phyloP scores from a whole-genome alignment of 2,329 filamentous ascomycete species.

The Fusarium falciforme region DNA sequence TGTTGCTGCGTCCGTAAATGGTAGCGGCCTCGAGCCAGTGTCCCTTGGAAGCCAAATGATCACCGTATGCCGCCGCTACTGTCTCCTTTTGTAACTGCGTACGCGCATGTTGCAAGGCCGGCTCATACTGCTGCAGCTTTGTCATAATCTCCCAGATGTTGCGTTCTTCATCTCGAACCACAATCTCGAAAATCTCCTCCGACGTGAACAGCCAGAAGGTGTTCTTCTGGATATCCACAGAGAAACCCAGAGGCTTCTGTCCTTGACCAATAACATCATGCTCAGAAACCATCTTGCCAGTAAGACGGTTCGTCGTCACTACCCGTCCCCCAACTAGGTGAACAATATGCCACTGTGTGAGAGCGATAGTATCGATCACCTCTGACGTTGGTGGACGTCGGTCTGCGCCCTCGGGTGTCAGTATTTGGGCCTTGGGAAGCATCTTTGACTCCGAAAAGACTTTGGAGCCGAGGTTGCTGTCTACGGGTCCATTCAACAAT shows the following conservation, averaged over 20 bases:
- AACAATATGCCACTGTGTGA: constrained; percentile 95
- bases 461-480: constrained; percentile 74
- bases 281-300: constrained; percentile 87
- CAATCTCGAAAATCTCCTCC: constrained; percentile 92
- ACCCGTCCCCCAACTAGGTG: constrained; percentile 85
- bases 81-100: constrained; percentile 86
- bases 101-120: constrained; percentile 86
- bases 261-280: constrained; percentile 85
- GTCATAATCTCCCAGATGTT: constrained; percentile 97
- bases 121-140: constrained; percentile 86
- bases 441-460: constrained; percentile 85
- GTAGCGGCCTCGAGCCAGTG: constrained; percentile 87
- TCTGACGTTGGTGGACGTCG: constrained; percentile 76
- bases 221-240: constrained; percentile 92
- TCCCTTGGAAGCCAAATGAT: constrained; percentile 84
- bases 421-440: constrained; percentile 78
- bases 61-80: constrained; percentile 91
- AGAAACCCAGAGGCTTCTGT: constrained; percentile 83
- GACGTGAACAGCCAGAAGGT: constrained; percentile 97
- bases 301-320: constrained; percentile 87
- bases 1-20: constrained; percentile 94
- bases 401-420: constrained; percentile 72
- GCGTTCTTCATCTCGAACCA: constrained; percentile 88
- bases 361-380: constrained; percentile 79
- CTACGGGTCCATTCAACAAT: constrained; percentile 71